These are phyloP conservation scores for Neckera pumila DNA, from an alignment of 225 moss, liverwort and hornwort species.

Conservation along the genomic window DNA sequence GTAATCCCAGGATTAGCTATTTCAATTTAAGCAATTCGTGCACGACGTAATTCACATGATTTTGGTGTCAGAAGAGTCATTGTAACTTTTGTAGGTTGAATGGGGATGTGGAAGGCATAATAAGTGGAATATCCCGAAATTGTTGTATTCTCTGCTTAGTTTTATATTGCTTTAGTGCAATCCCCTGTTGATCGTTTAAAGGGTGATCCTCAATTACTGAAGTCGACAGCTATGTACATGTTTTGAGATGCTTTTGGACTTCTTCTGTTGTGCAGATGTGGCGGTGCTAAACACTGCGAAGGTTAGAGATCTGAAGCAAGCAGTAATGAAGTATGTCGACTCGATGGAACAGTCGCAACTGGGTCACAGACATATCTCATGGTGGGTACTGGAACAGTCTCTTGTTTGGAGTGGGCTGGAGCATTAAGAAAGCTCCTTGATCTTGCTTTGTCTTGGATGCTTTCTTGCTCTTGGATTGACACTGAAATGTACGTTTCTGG, in stretches of 20 bases:
- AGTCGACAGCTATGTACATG: not conserved
- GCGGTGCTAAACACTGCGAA: slow-evolving; percentile 68
- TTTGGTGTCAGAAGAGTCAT: not conserved
- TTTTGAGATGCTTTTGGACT: not conserved
- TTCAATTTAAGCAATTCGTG: not conserved
- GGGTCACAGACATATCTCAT: slow-evolving; percentile 87
- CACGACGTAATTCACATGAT: not conserved
- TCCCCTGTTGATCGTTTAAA: too few relatives aligned
- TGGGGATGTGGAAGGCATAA: not conserved
- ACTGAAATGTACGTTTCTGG: not conserved
- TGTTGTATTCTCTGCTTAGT: not conserved
- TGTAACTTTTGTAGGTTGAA: not conserved
- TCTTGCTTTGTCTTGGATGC: not conserved
- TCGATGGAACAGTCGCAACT: slow-evolving; percentile 59
- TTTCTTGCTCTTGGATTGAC: not conserved
- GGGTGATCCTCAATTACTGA: not conserved
- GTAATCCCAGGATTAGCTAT: not conserved
- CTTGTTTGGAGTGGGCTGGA: not conserved
- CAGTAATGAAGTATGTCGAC: slow-evolving; percentile 67
- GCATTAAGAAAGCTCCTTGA: not conserved
- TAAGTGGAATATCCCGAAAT: too few relatives aligned
- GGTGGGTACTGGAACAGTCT: slow-evolving; percentile 18
- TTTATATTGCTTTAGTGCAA: not conserved
- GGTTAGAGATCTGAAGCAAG: slow-evolving; percentile 73
- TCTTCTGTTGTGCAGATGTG: slow-evolving; percentile 38